Evolutionary conservation across 2,329 filamentous ascomycete species (phyloP).

Genomic region (Helotiales sp.): DNA sequence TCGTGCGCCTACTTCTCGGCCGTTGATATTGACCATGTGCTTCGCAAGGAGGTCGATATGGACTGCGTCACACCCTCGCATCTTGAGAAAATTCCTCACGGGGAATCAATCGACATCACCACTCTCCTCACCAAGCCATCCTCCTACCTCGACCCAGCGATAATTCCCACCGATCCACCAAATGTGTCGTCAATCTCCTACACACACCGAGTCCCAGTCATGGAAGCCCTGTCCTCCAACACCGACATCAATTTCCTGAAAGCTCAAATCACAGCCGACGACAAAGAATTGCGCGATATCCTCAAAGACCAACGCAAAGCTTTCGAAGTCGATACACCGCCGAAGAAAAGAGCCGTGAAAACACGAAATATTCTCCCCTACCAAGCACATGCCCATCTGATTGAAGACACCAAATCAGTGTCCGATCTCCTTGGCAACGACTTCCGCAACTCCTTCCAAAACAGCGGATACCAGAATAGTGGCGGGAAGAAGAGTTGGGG

Average conservation of each 20-base stretch:
- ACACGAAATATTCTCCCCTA: constrained; percentile 35
- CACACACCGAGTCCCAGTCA: constrained; percentile 74
- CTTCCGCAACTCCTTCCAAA: constrained; percentile 29
- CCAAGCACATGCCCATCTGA: constrained; percentile 33
- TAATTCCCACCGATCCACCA: constrained; percentile 62
- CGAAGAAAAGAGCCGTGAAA: constrained; percentile 26
- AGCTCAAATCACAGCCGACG: constrained; percentile 80
- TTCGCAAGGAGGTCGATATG: constrained; percentile 99
- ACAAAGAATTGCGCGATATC: constrained; percentile 75
- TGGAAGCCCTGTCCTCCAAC: constrained; percentile 67
- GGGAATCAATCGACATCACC: constrained; percentile 84
- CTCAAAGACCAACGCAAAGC: constrained; percentile 57
- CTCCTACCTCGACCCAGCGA: constrained; percentile 71
- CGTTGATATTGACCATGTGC: constrained; percentile 90
- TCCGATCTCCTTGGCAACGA: constrained; percentile 28
- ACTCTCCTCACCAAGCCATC: constrained; percentile 72
- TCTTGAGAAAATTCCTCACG: constrained; percentile 74
- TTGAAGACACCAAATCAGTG: constrained; percentile 36
- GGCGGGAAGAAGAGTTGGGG: constrained; percentile 32
- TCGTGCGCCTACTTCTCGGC: constrained; percentile 95
- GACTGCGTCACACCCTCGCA: constrained; percentile 94
- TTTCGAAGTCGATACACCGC: constrained; percentile 21
- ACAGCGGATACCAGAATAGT: constrained; percentile 18
- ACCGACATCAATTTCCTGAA: constrained; percentile 68
- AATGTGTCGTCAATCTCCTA: constrained; percentile 69